A percentile compares a stretch with the other conserved stretches of the same genome.
Evolutionary conservation across 257 asterid species (phyloP).

Genomic region (Primulina eburnea): DNA sequence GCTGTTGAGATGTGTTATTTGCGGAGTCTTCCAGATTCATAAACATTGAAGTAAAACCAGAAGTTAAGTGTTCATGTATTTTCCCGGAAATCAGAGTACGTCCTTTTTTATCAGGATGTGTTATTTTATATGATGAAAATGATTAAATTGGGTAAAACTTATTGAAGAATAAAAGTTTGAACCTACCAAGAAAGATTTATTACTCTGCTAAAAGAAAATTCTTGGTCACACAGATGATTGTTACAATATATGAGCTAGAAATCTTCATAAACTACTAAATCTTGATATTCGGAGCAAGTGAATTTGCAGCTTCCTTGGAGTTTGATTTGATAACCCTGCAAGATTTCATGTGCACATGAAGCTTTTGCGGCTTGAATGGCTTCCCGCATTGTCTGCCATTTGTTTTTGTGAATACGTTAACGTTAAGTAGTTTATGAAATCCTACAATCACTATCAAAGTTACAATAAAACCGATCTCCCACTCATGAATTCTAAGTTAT

Average conservation of each 20-base stretch:
- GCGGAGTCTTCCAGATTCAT: no score
- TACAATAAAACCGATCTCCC: no score
- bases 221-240: not conserved
- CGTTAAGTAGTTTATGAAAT: not conserved
- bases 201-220: not conserved
- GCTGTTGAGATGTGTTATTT: no score
- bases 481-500: no score
- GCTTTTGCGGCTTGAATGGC: slow-evolving; percentile 81
- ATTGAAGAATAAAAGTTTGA: not conserved
- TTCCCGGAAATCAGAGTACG: not conserved
- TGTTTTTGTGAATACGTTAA: not conserved
- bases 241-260: not conserved
- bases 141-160: not conserved
- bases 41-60: no score
- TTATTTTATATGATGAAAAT: not conserved
- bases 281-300: slow-evolving; percentile 9
- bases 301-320: slow-evolving; percentile 35
- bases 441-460: no score
- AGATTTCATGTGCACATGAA: slow-evolving; percentile 75
- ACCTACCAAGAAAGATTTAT: not conserved
- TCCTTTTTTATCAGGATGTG: no score
- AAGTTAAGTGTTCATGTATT: no score
- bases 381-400: slow-evolving; percentile 73
- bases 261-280: not conserved
- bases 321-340: slow-evolving; percentile 70